Evolutionary conservation across 2,329 filamentous ascomycete genomes (phyloP), one percentile per base, ranked within the genome.

Genomic region (Alternaria tenuissima): DNA sequence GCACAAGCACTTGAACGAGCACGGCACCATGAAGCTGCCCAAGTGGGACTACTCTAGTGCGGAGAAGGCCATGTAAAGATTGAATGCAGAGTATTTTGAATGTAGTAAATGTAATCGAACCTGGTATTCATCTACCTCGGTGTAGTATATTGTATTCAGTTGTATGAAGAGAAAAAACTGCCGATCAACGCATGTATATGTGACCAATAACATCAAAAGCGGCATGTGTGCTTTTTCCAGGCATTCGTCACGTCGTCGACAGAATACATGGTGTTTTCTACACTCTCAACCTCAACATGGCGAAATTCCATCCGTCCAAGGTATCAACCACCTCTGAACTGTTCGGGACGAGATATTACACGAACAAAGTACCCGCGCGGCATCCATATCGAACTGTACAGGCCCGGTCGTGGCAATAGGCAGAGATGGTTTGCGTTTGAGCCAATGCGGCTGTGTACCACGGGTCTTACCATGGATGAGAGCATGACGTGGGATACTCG

Each of bases 1-100:
- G 89, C 93, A 96, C 81, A 89, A 89, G 84, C 91, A 93, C 65
- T 80, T 96, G 61, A 82, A 88, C 59, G 89, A 94, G 82, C 87
- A 94, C 78, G 93, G 93, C 24, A 95, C 91, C 69, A 96, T 96
- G 93, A 94, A 94, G 88, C 85, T 94, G 66, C 84, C 86, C 71
- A 86, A 82, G 65, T 93, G 90, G 89, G 76, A 78, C 55, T 78
- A 74, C 51, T 58, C 55, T n/a, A 60, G 57, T 43, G 54, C 56
- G 22, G 52, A 64, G 57, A 47, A 52, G 26, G 42, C 41, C 22
- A 49, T 60, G 63, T 52, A 49, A n/a, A 28, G 30, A 4, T 20
- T 8, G n/a, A 9, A 20, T 24, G 11, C 1, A 8, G 16, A 42
- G 20, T n/a, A 36, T 2, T 26, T 49, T 38, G 46, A 36, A 49